These are phyloP conservation scores for Gorgonomyces haynaldii DNA, from an alignment of 192 early-diverging fungal species.

Conservation along the genomic window DNA sequence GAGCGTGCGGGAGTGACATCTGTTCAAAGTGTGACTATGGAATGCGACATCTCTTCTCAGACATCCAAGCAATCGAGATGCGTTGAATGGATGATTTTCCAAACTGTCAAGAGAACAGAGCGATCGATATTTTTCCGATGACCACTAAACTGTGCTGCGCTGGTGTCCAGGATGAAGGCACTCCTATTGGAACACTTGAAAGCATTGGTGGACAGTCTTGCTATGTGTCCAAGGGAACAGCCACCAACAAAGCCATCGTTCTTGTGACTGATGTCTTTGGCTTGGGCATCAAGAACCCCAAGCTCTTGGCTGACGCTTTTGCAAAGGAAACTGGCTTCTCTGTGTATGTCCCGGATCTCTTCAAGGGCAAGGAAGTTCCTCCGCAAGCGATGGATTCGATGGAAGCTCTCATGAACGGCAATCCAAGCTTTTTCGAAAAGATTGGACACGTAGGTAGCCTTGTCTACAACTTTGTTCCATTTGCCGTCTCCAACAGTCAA, in stretches of 20 bases:
- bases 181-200: neutral
- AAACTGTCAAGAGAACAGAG: no score
- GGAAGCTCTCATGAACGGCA: neutral
- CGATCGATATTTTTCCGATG: no score
- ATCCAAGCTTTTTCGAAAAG: neutral
- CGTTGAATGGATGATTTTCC: no score
- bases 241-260: conserved; percentile 1
- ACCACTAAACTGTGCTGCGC: no score
- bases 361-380: neutral
- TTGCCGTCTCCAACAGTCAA: neutral
- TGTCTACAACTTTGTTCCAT: neutral
- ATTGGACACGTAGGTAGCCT: neutral
- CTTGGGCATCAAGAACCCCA: neutral
- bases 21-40: no score
- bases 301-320: neutral
- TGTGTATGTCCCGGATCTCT: conserved; percentile 3
- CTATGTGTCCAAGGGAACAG: neutral
- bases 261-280: conserved; percentile 10
- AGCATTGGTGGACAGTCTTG: neutral
- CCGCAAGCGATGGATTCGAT: neutral
- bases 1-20: no score
- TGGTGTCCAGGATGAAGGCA: no score
- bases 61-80: no score
- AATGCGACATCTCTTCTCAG: no score
- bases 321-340: conserved; percentile 1